Conservation (phyloP, 2,329 filamentous ascomycete genomes). For the Fusarium continuum region DNA sequence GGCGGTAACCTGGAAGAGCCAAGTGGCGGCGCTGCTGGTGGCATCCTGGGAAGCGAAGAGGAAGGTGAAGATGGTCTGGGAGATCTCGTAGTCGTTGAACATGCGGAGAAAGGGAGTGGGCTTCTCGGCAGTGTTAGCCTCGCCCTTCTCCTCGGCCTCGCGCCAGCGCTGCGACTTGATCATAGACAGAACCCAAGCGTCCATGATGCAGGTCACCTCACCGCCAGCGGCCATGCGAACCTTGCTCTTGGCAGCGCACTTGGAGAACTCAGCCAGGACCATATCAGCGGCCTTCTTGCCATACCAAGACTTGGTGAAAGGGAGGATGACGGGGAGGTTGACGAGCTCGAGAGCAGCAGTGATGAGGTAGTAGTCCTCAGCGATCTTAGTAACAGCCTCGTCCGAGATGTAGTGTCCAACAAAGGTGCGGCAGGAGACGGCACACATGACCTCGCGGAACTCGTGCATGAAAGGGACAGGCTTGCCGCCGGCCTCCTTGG, state of each 20-base stretch:
- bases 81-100: constrained; percentile 90
- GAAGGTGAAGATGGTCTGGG: constrained; percentile 94
- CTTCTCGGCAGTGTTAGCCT: constrained; percentile 78
- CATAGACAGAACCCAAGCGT: constrained; percentile 91
- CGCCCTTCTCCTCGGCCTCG: constrained; percentile 78
- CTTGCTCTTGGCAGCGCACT: constrained; percentile 93
- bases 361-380: constrained; percentile 96
- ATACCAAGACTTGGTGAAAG: constrained; percentile 96
- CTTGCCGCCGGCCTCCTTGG: constrained; percentile 75
- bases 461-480: constrained; percentile 88
- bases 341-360: constrained; percentile 95
- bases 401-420: constrained; percentile 95
- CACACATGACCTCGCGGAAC: constrained; percentile 95
- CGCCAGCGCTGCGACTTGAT: constrained; percentile 84
- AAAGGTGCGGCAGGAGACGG: constrained; percentile 95
- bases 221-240: constrained; percentile 90
- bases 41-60: constrained; percentile 98
- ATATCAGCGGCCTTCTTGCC: constrained; percentile 95
- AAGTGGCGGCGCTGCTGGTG: constrained; percentile 90
- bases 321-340: constrained; percentile 97
- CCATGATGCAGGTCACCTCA: constrained; percentile 90
- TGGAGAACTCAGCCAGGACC: constrained; percentile 87
- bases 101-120: constrained; percentile 83
- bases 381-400: constrained; percentile 89
- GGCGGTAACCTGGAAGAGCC: constrained; percentile 94